These are phyloP conservation scores for Cercospora brassicicola DNA, from an alignment of 2,329 filamentous ascomycete genomes.

Conservation along the genomic window DNA sequence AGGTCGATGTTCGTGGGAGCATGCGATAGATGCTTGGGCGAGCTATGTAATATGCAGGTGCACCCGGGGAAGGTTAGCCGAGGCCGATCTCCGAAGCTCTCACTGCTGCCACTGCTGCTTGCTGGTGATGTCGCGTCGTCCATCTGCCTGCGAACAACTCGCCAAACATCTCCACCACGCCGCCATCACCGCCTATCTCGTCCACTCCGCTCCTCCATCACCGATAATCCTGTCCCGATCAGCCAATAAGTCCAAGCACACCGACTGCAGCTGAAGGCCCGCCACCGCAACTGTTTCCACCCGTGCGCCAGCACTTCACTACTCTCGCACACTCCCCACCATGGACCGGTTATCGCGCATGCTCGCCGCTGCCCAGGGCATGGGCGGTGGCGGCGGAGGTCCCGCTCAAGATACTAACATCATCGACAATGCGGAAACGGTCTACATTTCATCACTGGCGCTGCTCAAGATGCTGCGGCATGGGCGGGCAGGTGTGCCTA, in stretches of 20 bases:
- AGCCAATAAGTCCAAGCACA: not conserved
- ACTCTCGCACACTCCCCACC: conserved; percentile 4
- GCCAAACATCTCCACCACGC: not conserved
- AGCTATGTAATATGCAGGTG: not conserved
- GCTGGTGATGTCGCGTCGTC: conserved; percentile 11
- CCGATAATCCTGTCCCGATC: not conserved
- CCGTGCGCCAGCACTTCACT: not conserved
- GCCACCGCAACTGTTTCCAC: not conserved
- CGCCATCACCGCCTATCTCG: conserved; percentile 12
- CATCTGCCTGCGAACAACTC: conserved; percentile 7
- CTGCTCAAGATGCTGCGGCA: conserved; percentile 98
- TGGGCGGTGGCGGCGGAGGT: conserved; percentile 63
- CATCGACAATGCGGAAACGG: conserved; percentile 98
- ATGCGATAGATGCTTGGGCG: not conserved
- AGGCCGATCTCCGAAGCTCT: not conserved
- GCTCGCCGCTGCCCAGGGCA: conserved; percentile 70
- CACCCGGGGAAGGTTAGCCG: not conserved
- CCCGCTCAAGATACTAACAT: conserved; percentile 83
- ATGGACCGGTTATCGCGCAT: conserved; percentile 95
- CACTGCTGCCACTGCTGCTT: not conserved
- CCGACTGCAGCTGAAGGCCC: not conserved
- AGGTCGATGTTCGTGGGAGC: conserved; percentile 22
- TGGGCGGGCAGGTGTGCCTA: conserved; percentile 93
- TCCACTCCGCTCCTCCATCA: conserved; percentile 12
- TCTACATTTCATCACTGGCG: conserved; percentile 97